Base-by-base conservation (phyloP, 2,329 filamentous ascomycete species). In the Cytospora chrysosperma region DNA sequence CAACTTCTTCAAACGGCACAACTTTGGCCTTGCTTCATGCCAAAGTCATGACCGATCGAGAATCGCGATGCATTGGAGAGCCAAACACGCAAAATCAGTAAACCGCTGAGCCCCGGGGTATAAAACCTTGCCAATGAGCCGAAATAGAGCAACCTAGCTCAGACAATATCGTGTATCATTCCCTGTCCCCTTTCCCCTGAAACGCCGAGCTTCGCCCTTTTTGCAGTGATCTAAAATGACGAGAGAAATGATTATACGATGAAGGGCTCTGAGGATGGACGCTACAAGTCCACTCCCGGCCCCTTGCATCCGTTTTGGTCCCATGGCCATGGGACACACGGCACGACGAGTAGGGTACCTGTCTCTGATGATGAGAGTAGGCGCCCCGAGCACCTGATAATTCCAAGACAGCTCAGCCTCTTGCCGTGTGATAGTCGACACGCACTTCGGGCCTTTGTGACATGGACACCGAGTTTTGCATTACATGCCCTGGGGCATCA, bases 401-500 rank as follows among this genome's bases (percentile, higher is more conserved):
- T 10, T 28, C 1, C 9, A 12, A 49, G 12, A 12, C 17, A n/a
- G 17, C 26, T 49, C 40, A 24, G 30, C 27, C 51, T 32, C 17
- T n/a, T 54, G 27, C 10, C 7, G 5, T 54, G 9, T 21, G 12
- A 28, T 32, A 13, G 13, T 30, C 27, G 21, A 54, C 19, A 27
- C 51, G 51, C 51, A n/a, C n/a, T n/a, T n/a, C n/a, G 19, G 17
- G 9, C 12, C 15, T 19, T 52, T 40, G 43, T 21, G 24, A 24
- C 43, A 37, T 40, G 37, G 19, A 19, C n/a, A n/a, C 37, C 17
- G 4, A n/a, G 10, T 8, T 19, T 40, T 19, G 53, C 40, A 56
- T 71, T 75, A 81, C 78, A 82, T 81, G 47, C 78, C 79, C 68
- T 82, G 79, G 24, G 78, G 79, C 80, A 83, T 82, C 79, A 85